Base-by-base conservation (phyloP, 345 rosid species). In the Gossypioides kirkii region DNA sequence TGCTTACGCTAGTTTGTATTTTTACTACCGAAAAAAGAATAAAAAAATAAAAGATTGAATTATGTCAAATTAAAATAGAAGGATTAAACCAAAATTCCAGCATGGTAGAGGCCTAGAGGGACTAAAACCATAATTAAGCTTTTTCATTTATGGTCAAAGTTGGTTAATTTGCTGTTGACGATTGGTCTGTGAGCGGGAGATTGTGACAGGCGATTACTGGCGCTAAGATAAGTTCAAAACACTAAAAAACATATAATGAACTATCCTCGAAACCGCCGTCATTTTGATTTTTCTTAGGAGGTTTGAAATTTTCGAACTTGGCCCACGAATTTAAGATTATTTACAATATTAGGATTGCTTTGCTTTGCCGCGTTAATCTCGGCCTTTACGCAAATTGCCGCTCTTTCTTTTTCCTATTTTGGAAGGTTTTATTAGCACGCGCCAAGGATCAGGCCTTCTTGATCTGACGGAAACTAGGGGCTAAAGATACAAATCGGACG, bases 291-390 rank as follows among this genome's bases (percentile, higher is more conserved):
- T 1, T 42, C 23, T 16, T 0, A 0, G 38, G 38, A 32, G 38
- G 38, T 32, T 32, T 32, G 38, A 32, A 32, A 32, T n/a, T 43
- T 28, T 8, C 75, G 28, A 72, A n/a, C 59, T 22, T 65, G 6
- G 25, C 77, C 46, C 28, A 10, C 3, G 5, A 6, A 1, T 18
- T 58, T 41, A n/a, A 13, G 0, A 3, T 16, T 23, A 74, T 77
- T 77, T 59, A 73, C 73, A 17, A 23, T 28, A 36, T 3, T 60
- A 45, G 70, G 10, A n/a, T 68, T 46, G 12, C 77, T 66, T 75
- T 50, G 17, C 76, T 68, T 76, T 16, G 62, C 73, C 80, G 77
- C 84, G 84, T 77, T 65, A 71, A 83, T 79, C 46, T 54, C 74
- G 82, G 77, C 75, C 16, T 13, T 80, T 74, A 64, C 71, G 72